phyloP scores from a whole-genome alignment of 192 early-diverging fungal species.

The Dimargaris cristalligena region DNA sequence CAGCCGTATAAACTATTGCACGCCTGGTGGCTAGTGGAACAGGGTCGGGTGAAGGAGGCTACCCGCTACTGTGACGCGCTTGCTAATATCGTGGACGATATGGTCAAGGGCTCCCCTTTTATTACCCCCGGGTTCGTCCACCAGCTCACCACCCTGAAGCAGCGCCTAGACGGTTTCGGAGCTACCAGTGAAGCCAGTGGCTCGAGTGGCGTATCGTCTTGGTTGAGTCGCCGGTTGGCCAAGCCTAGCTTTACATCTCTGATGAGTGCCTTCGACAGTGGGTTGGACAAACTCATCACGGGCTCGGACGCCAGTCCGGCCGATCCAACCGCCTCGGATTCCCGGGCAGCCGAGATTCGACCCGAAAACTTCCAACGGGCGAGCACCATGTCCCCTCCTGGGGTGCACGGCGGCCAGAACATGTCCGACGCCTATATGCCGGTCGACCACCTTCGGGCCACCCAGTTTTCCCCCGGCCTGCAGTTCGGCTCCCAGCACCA shows the following conservation, averaged over 20 bases:
- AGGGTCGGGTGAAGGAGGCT: conserved; percentile 56
- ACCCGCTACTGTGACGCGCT: conserved; percentile 63
- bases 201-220: conserved; percentile 20
- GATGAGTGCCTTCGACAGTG: conserved; percentile 37
- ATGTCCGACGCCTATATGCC: conserved; percentile 13
- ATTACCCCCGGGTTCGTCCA: conserved; percentile 55
- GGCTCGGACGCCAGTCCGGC: conserved; percentile 28
- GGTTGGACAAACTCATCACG: conserved; percentile 45
- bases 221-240: conserved; percentile 31
- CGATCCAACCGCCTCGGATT: conserved; percentile 13
- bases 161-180: conserved; percentile 35
- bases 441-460: conserved; percentile 11
- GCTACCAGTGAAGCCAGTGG: conserved; percentile 20
- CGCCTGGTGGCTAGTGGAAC: conserved; percentile 67
- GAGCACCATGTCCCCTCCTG: neutral
- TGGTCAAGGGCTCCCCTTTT: conserved; percentile 64
- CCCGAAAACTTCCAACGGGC: neutral
- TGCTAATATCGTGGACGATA: conserved; percentile 45
- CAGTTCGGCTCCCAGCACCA: conserved; percentile 12
- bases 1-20: conserved; percentile 77
- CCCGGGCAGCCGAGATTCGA: neutral
- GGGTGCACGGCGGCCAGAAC: conserved; percentile 21
- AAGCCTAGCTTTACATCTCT: conserved; percentile 27
- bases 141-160: conserved; percentile 51
- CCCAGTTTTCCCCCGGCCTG: conserved; percentile 1